Base-by-base conservation (phyloP, 2,329 filamentous ascomycete species). In the Akanthomyces uredinophilus region DNA sequence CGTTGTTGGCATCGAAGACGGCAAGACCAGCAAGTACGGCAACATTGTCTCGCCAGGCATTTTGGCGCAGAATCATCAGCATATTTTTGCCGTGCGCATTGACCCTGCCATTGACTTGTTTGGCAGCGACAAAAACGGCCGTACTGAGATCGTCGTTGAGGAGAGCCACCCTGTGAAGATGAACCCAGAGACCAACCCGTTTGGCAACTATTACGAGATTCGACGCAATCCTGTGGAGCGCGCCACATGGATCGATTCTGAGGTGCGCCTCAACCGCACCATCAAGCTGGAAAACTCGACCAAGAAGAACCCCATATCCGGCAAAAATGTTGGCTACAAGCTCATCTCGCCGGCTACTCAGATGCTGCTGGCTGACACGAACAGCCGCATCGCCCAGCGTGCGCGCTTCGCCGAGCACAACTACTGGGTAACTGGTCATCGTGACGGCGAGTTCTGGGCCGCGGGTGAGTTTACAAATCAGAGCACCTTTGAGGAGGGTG, bases 61-160 rank as follows among this genome's bases (percentile, higher is more conserved):
- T 0, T 74, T 90, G 1, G 88, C 87, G 0, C 85, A 86, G 64
- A 86, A 89, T 70, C 86, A 91, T 66, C 88, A 91, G 70, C 88
- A 91, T 73, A 79, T 90, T 49, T 90, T 91, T 70, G 81, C 78
- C 27, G 73, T 86, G 47, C 80, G 87, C 1, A 83, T 90, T 54
- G 87, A 91, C 66, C 86, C 87, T 0, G 83, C 83, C 10, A 79
- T 89, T 44, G 86, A 88, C 65, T 71, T 65, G 29, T 76, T 67
- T 65, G 66, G 65, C 75, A 79, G 27, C 67, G 53, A 67, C 64
- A 64, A 65, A 75, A 79, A 24, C 66, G 81, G 68, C 68, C 71
- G 76, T 2, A 87, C 86, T 64, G 80, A 79, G 0, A 72, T 87
- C 6, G 71, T 76, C 0, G 70, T 77, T 10, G 73, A 77, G 41